A percentile compares a stretch with the other conserved stretches of the same genome.
Conservation (phyloP, 345 rosid genomes). For the Limnanthes douglasii region DNA sequence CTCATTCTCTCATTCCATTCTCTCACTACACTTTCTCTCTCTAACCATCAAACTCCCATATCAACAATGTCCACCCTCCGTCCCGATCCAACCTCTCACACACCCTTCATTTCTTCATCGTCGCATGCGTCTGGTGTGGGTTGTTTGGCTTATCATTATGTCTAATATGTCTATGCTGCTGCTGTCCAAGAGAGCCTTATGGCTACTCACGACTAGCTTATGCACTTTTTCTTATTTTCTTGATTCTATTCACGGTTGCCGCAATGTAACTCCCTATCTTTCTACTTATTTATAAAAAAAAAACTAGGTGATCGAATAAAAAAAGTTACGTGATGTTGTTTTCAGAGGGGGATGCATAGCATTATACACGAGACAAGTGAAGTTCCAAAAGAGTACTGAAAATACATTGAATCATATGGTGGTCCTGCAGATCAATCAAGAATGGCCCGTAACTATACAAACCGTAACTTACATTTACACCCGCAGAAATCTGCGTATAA, state of each 20-base stretch:
- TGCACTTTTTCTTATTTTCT: slow-evolving; percentile 49
- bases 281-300: slow-evolving; percentile 7
- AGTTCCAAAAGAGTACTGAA: slow-evolving; percentile 48
- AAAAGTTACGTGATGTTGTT: not conserved
- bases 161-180: slow-evolving; percentile 28
- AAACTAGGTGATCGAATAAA: not conserved
- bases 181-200: slow-evolving; percentile 25
- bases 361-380: slow-evolving; percentile 65
- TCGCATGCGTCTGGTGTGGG: slow-evolving; percentile 60
- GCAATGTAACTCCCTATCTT: slow-evolving; percentile 36
- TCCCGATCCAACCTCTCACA: no score
- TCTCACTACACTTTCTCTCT: no score
- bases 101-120: slow-evolving; percentile 50
- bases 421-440: slow-evolving; percentile 48
- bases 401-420: slow-evolving; percentile 61
- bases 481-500: slow-evolving; percentile 46
- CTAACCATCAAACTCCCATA: no score
- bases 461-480: slow-evolving; percentile 72
- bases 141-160: slow-evolving; percentile 57
- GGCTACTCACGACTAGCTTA: slow-evolving; percentile 56
- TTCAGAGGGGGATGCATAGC: slow-evolving; percentile 68
- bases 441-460: slow-evolving; percentile 68
- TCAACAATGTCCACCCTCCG: no score
- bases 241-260: slow-evolving; percentile 44
- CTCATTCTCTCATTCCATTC: no score